Base-by-base conservation (phyloP, 768 basidiomycete genomes). In the Mycena galopus region DNA sequence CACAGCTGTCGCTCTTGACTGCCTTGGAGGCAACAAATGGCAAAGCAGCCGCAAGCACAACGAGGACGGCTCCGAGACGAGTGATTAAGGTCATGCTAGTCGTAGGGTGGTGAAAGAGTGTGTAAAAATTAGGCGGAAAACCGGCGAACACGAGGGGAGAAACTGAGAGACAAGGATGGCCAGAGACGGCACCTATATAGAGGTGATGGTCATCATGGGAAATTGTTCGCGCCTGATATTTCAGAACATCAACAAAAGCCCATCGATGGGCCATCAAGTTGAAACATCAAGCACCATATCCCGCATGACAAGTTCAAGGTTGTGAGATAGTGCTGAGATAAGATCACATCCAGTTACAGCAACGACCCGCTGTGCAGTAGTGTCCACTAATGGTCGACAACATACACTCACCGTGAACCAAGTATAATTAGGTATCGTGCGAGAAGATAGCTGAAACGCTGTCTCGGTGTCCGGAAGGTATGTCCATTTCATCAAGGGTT, bases 51-150 rank as follows among this genome's bases (percentile, higher is more conserved):
- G 82, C 80, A 58, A 85, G 76, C 69, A 85, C 73, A 68, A 82
- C 67, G 62, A 84, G 65, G 65, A 79, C 73, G 59, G 77, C 67
- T 42, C 79, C 72, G 66, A 82, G 69, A 71, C 80, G 82, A 56
- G 78, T 69, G 76, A 84, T 75, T 73, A 82, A 74, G 62, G 84
- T 73, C 85, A 85, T 86, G 37, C 64, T 78, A 61, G 79, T 81
- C 62, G 77, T 80, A 74, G 69, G 77, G 76, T 69, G 67, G 60
- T 69, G 69, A 79, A 81, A 78, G 82, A 83, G 77, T 69, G 82
- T 81, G 78, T 67, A 47, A 32, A 69, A 67, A 72, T 75, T 75
- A 79, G 75, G 60, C 65, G 64, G 71, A 65, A 69, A 51, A 75
- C 69, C 67, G 67, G 68, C 69, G 71, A 73, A 76, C 76, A 74